Base-by-base conservation (phyloP, 2,329 filamentous ascomycete species). In the Phoma sp. region DNA sequence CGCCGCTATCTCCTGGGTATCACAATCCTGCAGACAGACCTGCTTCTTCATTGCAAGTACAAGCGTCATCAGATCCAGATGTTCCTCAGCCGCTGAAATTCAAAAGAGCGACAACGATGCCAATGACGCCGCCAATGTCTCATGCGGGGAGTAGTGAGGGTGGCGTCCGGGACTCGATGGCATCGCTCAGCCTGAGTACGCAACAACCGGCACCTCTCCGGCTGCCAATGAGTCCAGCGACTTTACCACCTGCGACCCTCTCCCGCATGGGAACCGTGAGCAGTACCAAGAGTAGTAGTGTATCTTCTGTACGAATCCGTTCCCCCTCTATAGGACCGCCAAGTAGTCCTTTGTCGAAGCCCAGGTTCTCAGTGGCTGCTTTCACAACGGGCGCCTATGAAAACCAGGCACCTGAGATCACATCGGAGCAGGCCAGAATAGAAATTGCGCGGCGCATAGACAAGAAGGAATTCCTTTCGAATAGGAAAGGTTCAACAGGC, bases 101-200 rank as follows among this genome's bases (percentile, higher is more conserved):
- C 24, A 47, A 42, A 14, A 48, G 46, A 30, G 22, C 54, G 13
- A 36, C 55, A 22, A 57, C 51, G 9, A 36, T 55, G 11, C 59
- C 58, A 7, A 37, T 57, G 22, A 64, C 56, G 3, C 61, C 60
- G 13, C 56, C 61, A 9, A 58, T 58, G 45, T 64, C 61, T 1
- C 43, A 47, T 10, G 48, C 50, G 42, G 53, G 50, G 11, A 59
- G 47, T 18, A 51, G 47, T 22, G 61, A 62, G 33, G 52, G 57
- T 24, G 46, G 33, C 24, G 25, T 62, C n/a, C 51, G 51, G 3
- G 54, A 62, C 9, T 51, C 48, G 24, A 59, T 64, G 40, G 53
- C 55, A 18, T 56, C 59, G 27, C 47, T 61, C 5, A 52, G 50
- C 13, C 39, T 58, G 24, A 37, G 44, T 27, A 39, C 39, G 22